phyloP scores from a whole-genome alignment of 768 basidiomycete genomes.

The Pleurotus cornucopiae region DNA sequence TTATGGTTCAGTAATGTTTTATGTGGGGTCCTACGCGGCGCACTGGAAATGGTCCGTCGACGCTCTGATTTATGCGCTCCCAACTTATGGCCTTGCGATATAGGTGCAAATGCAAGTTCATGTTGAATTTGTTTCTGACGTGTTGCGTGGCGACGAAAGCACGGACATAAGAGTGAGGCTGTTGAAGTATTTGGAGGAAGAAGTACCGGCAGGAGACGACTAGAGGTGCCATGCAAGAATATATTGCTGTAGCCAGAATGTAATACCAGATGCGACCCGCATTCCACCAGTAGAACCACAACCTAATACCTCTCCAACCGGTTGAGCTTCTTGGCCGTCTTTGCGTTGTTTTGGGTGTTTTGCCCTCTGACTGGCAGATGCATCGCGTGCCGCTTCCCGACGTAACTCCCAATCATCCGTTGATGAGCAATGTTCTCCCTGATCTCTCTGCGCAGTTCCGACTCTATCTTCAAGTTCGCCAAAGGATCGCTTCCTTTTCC shows the following conservation, averaged over 20 bases:
- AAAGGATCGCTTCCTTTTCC: slow-evolving; percentile 49
- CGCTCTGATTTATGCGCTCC: not conserved
- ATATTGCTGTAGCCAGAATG: too few relatives aligned
- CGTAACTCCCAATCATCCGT: slow-evolving; percentile 90
- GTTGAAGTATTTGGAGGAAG: slow-evolving; percentile 92
- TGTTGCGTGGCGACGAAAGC: slow-evolving; percentile 86
- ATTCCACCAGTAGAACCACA: not conserved
- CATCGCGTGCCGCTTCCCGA: slow-evolving; percentile 92
- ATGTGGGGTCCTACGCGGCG: slow-evolving; percentile 89
- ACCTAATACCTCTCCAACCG: slow-evolving; percentile 55
- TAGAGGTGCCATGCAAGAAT: slow-evolving; percentile 24
- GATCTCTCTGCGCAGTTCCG: slow-evolving; percentile 77
- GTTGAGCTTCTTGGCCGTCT: slow-evolving; percentile 90
- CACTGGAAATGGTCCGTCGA: slow-evolving; percentile 87
- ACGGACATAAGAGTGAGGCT: slow-evolving; percentile 92
- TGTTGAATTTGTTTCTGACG: slow-evolving; percentile 84
- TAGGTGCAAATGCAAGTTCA: slow-evolving; percentile 97
- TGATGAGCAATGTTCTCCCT: slow-evolving; percentile 92
- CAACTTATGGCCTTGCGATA: slow-evolving; percentile 10
- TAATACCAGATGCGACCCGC: not conserved
- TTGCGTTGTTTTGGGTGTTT: slow-evolving; percentile 86
- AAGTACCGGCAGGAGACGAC: slow-evolving; percentile 91
- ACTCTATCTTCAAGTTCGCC: slow-evolving; percentile 77
- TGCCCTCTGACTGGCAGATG: slow-evolving; percentile 92
- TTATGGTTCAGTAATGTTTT: slow-evolving; percentile 97